Evolutionary conservation across 495 filamentous ascomycete species (phyloP), one percentile per base, ranked within the genome.

Genomic region (Gamarada debralockiae): DNA sequence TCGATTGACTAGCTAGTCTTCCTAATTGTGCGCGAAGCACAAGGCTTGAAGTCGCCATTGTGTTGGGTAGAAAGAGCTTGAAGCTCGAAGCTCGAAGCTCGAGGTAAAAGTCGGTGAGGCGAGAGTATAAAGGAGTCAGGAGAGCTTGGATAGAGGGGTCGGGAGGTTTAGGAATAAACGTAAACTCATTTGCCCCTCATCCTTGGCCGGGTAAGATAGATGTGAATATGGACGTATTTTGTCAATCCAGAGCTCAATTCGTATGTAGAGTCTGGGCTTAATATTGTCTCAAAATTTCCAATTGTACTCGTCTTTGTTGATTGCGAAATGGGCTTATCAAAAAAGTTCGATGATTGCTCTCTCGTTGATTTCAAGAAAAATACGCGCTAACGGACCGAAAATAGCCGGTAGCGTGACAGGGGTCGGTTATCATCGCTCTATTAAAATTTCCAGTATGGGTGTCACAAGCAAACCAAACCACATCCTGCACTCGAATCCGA

Each of bases 11-110:
- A 21, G 44, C 48, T 12, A 57, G 10, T 29, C 50, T 20, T 39
- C 56, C 52, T 13, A 59, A 27, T 23, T 54, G 60, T 5, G 42
- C 38, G 14, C 60, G 31, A 22, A 58, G 31, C 27, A 45, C 53
- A 29, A 56, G 52, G 27, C 52, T 27, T 42, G 52, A 50, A 43
- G 50, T 38, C 45, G 55, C 59, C 59, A 62, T 62, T 37, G 34
- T 47, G 9, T 39, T 22, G 31, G 22, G 18, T 2, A 36, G 5
- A 22, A 21, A 3, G 18, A 4, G 3, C 18, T 17, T 4, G 3
- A 12, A 12, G 17, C 12, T 22, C 18, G 9, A 13, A 43, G 13
- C 40, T 40, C 37, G 5, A 40, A 10, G 37, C 5, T 38, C 24
- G 42, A 24, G 34, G 40, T 18, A 52, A 60, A 54, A 57, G 54